Base-by-base conservation (phyloP, 495 filamentous ascomycete genomes). In the Aspergillus nidulans region DNA sequence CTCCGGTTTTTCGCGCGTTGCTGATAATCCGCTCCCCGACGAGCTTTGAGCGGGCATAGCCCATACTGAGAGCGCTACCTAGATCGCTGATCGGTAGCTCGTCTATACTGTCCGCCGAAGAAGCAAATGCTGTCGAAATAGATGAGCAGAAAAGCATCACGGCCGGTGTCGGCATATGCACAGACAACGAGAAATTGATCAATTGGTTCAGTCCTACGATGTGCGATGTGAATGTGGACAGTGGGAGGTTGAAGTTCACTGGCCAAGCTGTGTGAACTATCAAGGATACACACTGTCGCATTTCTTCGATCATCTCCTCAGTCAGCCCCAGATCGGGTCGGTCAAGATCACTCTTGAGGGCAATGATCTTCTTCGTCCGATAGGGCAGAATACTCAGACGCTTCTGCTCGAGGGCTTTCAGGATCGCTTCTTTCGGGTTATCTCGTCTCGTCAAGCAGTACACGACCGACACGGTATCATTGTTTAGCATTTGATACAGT, bases 221-320 rank as follows among this genome's bases (percentile, higher is more conserved):
- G 50, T 81, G 76, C 1, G 78, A 67, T 13, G 70, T 63, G 48
- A 76, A 76, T 36, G 61, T 63, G 7, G 52, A 18, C 3, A 72
- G 64, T 0, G 62, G 66, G 13, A 83, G 66, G 52, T 80, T 77
- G 73, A 82, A 81, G 59, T 83, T 80, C 16, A 83, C 77, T 9
- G 81, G 74, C 81, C 82, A 85, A 8, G 82, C 80, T 15, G 72
- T 73, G 57, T 84, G 81, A 48, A 84, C 76, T 40, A 84, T 75
- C 28, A 76, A 66, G 2, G 77, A 78, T 4, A 77, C 69, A 0
- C 68, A 68, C 6, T 68, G 46, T 13, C 65, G 65, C 55, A 83
- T 70, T 20, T 67, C 41, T n/a, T 64, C 41, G 16, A 73, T 63
- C 16, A 63, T 60, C 5, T 56, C 42, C 15, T 63, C 34, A 16